Percentiles rank a stretch among this genome's conserved stretches.
Evolutionary conservation across 1,284 basidiomycete species (phyloP).

Genomic region (Sanghuangporus baumii): DNA sequence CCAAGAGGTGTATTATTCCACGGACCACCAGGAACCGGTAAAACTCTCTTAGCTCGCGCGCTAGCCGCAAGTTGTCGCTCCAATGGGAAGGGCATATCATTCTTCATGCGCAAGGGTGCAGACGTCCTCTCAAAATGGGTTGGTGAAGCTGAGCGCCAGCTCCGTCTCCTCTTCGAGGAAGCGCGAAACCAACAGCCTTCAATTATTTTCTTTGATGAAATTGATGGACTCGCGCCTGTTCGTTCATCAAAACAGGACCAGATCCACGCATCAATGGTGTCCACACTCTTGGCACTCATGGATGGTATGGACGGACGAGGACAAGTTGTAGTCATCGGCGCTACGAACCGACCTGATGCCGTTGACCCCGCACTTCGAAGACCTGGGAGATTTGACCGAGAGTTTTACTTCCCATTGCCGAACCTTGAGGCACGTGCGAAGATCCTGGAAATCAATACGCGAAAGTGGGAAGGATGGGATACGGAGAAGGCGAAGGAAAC

Average conservation of each 20-base stretch:
- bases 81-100: constrained; percentile 88
- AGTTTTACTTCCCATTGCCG: constrained; percentile 97
- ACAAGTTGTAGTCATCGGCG: constrained; percentile 97
- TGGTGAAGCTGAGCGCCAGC: constrained; percentile 95
- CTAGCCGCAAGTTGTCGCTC: constrained; percentile 91
- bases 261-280: constrained; percentile 97
- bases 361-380: constrained; percentile 93
- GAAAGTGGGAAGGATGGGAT: constrained; percentile 85
- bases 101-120: constrained; percentile 99
- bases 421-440: constrained; percentile 79
- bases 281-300: constrained; percentile 95
- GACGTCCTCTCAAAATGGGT: constrained; percentile 99
- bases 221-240: constrained; percentile 97
- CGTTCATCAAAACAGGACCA: constrained; percentile 98
- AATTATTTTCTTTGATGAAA: constrained; percentile 98
- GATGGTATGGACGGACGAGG: constrained; percentile 99
- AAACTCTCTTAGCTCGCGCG: constrained; percentile 90
- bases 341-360: constrained; percentile 95
- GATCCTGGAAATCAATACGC: constrained; percentile 91
- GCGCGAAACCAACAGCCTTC: constrained; percentile 89
- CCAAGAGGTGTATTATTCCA: constrained; percentile 97
- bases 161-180: constrained; percentile 95
- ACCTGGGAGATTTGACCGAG: constrained; percentile 95
- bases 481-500: constrained; percentile 46
- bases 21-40: constrained; percentile 92